Evolutionary conservation across 1,284 basidiomycete species (phyloP).

Genomic region (Trichosporon inkin): DNA sequence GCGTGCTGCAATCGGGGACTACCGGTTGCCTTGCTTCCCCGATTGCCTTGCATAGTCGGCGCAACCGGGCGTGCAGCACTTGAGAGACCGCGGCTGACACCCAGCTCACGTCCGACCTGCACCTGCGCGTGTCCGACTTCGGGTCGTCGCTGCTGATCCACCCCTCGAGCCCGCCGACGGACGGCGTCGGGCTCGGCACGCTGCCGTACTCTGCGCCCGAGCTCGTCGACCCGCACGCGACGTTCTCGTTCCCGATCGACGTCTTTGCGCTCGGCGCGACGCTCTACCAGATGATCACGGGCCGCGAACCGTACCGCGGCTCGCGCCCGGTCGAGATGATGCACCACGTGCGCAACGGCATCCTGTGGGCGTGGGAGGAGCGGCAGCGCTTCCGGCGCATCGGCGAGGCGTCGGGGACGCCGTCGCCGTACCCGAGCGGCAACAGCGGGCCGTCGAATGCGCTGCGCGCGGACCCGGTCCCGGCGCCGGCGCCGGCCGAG

Average conservation of each 20-base stretch:
- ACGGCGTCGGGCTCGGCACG: conserved; percentile 53
- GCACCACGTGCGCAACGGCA: conserved; percentile 51
- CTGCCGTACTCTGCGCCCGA: conserved; percentile 55
- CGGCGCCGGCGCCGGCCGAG: neutral
- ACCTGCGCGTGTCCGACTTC: conserved; percentile 53
- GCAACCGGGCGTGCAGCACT: too few relatives aligned
- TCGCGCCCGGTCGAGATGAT: conserved; percentile 51
- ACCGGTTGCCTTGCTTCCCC: too few relatives aligned
- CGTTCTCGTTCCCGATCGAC: conserved; percentile 53
- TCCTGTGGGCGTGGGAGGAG: conserved; percentile 53
- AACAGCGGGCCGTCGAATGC: too few relatives aligned
- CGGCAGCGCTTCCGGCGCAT: conserved; percentile 22
- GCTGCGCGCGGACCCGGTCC: neutral
- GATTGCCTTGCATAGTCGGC: too few relatives aligned
- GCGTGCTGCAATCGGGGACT: too few relatives aligned
- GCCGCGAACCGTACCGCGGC: conserved; percentile 52
- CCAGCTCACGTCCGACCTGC: conserved; percentile 45
- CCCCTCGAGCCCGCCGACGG: conserved; percentile 47
- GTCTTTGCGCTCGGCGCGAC: conserved; percentile 55
- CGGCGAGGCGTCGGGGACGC: conserved; percentile 1
- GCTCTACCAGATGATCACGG: conserved; percentile 51
- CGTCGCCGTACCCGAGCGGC: neutral
- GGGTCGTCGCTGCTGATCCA: conserved; percentile 52
- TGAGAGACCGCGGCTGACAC: too few relatives aligned
- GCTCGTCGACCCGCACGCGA: conserved; percentile 45